A percentile compares a stretch with the other conserved stretches of the same genome.
Conservation (phyloP, 345 rosid genomes). For the Hibiscus tridactylites region DNA sequence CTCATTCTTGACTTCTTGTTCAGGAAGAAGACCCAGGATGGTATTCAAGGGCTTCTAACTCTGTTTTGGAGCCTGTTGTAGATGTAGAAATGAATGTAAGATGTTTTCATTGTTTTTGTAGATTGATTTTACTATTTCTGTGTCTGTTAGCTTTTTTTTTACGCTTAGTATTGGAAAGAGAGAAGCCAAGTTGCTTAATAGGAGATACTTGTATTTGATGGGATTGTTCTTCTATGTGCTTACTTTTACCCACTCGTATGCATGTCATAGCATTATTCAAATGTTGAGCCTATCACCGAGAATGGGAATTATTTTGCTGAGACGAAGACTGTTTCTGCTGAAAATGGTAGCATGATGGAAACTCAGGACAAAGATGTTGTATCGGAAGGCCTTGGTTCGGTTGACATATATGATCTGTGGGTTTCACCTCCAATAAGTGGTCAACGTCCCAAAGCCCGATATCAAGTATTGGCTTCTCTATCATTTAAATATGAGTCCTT, state of each 20-base stretch:
- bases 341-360: conserved; percentile 53
- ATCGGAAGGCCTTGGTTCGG: conserved; percentile 67
- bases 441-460: conserved; percentile 81
- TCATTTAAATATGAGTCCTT: conserved; percentile 12
- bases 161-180: not conserved
- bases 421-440: conserved; percentile 69
- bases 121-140: not conserved
- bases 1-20: conserved; percentile 4
- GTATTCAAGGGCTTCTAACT: conserved; percentile 89
- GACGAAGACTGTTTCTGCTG: conserved; percentile 59
- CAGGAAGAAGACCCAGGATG: conserved; percentile 99
- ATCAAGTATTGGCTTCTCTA: conserved; percentile 53
- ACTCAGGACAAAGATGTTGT: conserved; percentile 90
- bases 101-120: not conserved
- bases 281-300: conserved; percentile 44
- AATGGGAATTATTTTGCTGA: conserved; percentile 56
- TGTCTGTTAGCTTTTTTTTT: not conserved
- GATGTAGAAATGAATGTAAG: conserved; percentile 60
- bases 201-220: not conserved
- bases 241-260: conserved; percentile 8
- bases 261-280: conserved; percentile 44
- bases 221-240: not conserved
- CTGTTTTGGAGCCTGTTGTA: conserved; percentile 50
- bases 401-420: conserved; percentile 91
- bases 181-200: not conserved